Base-by-base conservation (phyloP, 1,284 basidiomycete species). In the Sutorius eximius region DNA sequence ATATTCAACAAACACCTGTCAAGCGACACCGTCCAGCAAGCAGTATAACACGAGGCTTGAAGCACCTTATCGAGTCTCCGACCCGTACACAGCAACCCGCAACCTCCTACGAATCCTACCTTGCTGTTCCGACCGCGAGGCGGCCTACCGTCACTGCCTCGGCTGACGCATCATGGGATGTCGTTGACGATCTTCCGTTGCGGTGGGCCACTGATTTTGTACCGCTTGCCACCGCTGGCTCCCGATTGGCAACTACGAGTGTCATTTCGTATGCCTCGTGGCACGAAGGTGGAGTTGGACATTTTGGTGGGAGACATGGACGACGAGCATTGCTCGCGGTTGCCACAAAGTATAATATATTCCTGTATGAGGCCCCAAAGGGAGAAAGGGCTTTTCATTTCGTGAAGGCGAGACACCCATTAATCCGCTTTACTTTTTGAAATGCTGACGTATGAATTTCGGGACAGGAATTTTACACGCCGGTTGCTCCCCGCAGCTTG, bases 201-300 rank as follows among this genome's bases (percentile, higher is more conserved):
- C 80, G 86, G 37, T 92, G 89, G 89, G 87, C 89, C 16, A 87
- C 86, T 0, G 89, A 92, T 67, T 91, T 82, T 64, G 86, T 89
- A 4, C 83, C 88, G 0, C 77, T 92, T 29, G 87, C 87, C 5
- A 72, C 77, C 5, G 68, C 78, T 27, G 82, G 85, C 3, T 88
- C 87, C n/a, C 78, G 87, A 45, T 70, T 91, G 40, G 72, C 77
- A 22, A 81, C 79, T 55, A 64, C 74, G 2, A 81, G 83, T 5
- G 82, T 89, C 8, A 62, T 83, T 29, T 83, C 80, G 11, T 92
- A 87, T 64, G 82, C 86, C 8, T 69, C 90, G 13, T 89, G 83
- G 81, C 75, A 74, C 22, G 81, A 85, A 36, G 81, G 82, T 3
- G 75, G 59, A 2, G 48, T 59, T 13, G 62, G 69, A 65, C 49